Percentiles rank a stretch among this genome's conserved stretches.
phyloP scores from a whole-genome alignment of 1,284 basidiomycete genomes.

The Bondarzewia mesenterica region DNA sequence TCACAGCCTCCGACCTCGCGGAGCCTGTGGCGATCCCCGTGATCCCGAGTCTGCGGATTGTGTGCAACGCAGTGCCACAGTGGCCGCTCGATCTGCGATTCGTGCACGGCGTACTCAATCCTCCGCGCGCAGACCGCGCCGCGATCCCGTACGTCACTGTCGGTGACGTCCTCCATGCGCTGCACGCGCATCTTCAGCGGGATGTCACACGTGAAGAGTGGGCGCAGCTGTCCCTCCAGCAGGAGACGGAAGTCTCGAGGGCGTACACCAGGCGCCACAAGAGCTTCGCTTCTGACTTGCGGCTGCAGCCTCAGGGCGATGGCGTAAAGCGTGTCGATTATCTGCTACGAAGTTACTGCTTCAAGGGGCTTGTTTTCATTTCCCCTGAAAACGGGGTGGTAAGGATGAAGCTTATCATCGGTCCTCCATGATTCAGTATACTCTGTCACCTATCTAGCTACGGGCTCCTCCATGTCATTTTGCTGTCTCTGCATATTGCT shows the following conservation, averaged over 20 bases:
- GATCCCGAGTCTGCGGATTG: constrained; percentile 46
- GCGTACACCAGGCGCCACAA: constrained; percentile 51
- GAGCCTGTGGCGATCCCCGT: constrained; percentile 52
- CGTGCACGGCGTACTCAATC: constrained; percentile 20
- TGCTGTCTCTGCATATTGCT: too few relatives aligned
- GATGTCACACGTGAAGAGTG: constrained; percentile 52
- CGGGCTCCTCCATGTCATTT: too few relatives aligned
- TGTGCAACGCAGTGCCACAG: constrained; percentile 45
- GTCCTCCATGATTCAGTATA: constrained; percentile 3
- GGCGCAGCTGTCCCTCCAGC: constrained; percentile 30
- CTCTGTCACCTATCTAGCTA: too few relatives aligned
- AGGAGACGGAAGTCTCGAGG: constrained; percentile 37
- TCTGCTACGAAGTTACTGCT: constrained; percentile 39
- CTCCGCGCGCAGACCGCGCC: constrained; percentile 14
- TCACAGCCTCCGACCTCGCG: constrained; percentile 36
- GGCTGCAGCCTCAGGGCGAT: constrained; percentile 12
- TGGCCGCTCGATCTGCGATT: constrained; percentile 50
- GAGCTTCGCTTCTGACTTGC: constrained; percentile 23
- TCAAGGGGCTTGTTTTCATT: constrained; percentile 44
- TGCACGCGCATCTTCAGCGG: constrained; percentile 43
- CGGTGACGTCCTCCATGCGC: constrained; percentile 45
- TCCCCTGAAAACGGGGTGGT: constrained; percentile 28
- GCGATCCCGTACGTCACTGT: constrained; percentile 39
- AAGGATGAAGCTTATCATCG: constrained; percentile 30
- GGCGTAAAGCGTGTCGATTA: constrained; percentile 52